These are phyloP conservation scores for Arthroderma sp. DNA, from an alignment of 2,329 filamentous ascomycete genomes.

Conservation along the genomic window DNA sequence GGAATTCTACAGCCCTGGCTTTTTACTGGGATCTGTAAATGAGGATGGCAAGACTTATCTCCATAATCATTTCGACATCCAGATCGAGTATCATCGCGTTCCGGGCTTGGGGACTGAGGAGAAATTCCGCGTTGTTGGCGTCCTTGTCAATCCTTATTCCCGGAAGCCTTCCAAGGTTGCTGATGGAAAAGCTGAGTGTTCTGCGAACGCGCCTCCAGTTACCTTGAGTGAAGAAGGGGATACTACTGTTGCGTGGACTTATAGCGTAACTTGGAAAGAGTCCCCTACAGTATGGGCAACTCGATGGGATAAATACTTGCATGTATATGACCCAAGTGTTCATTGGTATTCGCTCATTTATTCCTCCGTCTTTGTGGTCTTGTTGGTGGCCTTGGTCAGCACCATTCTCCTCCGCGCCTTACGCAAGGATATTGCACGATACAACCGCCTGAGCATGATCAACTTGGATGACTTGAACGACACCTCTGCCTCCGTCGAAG, in stretches of 20 bases:
- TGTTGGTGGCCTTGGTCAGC: slow-evolving; percentile 78
- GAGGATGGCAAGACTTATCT: slow-evolving; percentile 48
- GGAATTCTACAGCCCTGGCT: slow-evolving; percentile 83
- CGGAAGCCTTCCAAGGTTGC: slow-evolving; percentile 42
- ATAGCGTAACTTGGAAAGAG: slow-evolving; percentile 78
- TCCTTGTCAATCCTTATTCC: slow-evolving; percentile 74
- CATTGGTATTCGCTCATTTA: slow-evolving; percentile 99
- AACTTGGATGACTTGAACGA: slow-evolving; percentile 79
- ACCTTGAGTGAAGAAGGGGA: slow-evolving; percentile 50
- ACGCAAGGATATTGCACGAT: slow-evolving; percentile 88
- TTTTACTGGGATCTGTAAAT: slow-evolving; percentile 54
- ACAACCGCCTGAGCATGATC: slow-evolving; percentile 87
- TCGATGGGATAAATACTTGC: slow-evolving; percentile 96
- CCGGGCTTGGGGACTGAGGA: slow-evolving; percentile 38
- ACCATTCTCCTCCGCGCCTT: slow-evolving; percentile 83
- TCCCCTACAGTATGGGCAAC: slow-evolving; percentile 88
- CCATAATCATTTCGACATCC: slow-evolving; percentile 93
- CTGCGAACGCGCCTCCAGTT: slow-evolving; percentile 43
- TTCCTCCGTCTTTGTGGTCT: slow-evolving; percentile 85
- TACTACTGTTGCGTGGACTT: slow-evolving; percentile 70
- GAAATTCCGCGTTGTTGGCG: slow-evolving; percentile 78
- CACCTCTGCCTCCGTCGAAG: slow-evolving; percentile 60
- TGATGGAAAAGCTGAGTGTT: slow-evolving; percentile 49
- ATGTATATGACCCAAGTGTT: slow-evolving; percentile 94
- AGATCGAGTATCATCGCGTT: slow-evolving; percentile 82